phyloP scores from a whole-genome alignment of 345 rosid genomes.

The Odontarrhena argentea region DNA sequence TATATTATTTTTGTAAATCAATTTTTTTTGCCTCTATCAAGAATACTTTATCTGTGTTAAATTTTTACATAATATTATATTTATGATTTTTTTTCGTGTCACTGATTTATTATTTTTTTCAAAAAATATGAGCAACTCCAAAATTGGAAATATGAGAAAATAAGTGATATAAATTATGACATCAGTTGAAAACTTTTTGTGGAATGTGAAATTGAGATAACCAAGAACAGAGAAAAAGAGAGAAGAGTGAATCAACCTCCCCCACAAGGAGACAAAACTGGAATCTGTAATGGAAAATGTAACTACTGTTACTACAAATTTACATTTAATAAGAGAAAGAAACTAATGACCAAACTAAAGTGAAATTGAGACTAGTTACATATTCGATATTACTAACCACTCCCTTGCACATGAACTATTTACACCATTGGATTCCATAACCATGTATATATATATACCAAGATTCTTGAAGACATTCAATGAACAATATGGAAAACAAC shows the following conservation, averaged over 20 bases:
- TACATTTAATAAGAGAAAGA: conserved; percentile 9
- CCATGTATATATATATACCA: neutral
- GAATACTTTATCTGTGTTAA: no score
- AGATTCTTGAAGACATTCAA: neutral
- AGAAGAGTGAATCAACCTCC: conserved; percentile 32
- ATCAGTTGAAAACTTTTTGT: conserved; percentile 22
- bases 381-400: conserved; percentile 5
- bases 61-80: no score
- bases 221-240: conserved; percentile 15
- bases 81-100: no score
- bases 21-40: no score
- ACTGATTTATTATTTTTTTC: no score
- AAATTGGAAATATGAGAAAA: neutral
- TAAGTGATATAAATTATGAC: conserved; percentile 11
- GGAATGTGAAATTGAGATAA: conserved; percentile 27
- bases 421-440: conserved; percentile 19
- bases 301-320: neutral
- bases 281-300: conserved; percentile 32
- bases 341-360: conserved; percentile 21
- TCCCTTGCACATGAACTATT: neutral
- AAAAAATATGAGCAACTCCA: no score
- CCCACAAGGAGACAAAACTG: conserved; percentile 38
- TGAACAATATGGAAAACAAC: conserved; percentile 12
- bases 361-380: conserved; percentile 8
- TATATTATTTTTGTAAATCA: no score